A percentile compares a stretch with the other conserved stretches of the same genome.
Conservation (phyloP, 2,329 filamentous ascomycete genomes). For the Incumbomyces lentus region DNA sequence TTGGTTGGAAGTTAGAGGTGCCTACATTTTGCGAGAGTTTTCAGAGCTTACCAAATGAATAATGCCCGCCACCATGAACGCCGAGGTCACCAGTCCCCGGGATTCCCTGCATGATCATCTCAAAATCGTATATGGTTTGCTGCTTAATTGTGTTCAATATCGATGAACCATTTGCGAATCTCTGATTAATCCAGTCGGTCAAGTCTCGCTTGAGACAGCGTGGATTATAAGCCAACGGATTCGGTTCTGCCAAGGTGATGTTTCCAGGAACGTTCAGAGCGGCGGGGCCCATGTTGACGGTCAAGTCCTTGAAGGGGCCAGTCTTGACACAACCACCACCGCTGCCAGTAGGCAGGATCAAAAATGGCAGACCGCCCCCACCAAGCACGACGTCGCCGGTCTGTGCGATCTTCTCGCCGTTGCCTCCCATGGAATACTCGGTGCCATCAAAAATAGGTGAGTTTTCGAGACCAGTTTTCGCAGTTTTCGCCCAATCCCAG, state of each 20-base stretch:
- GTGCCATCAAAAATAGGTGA: slow-evolving; percentile 44
- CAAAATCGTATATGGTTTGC: slow-evolving; percentile 26
- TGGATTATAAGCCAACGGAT: slow-evolving; percentile 21
- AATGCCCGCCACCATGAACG: slow-evolving; percentile 40
- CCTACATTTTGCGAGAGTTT: slow-evolving; percentile 22
- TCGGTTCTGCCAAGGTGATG: slow-evolving; percentile 12
- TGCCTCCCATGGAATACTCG: slow-evolving; percentile 35
- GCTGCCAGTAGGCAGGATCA: slow-evolving; percentile 27
- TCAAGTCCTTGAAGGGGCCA: slow-evolving; percentile 30
- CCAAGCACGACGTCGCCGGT: slow-evolving; percentile 17
- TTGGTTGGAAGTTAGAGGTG: slow-evolving; percentile 24
- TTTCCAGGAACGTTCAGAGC: slow-evolving; percentile 13
- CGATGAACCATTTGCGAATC: slow-evolving; percentile 16
- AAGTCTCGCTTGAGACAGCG: slow-evolving; percentile 21
- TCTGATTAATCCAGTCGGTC: slow-evolving; percentile 15
- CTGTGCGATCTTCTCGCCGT: slow-evolving; percentile 29
- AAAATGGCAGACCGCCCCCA: slow-evolving; percentile 10
- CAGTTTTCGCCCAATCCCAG: slow-evolving; percentile 38
- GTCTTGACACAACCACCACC: slow-evolving; percentile 29
- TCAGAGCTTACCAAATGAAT: slow-evolving; percentile 31
- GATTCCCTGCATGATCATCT: slow-evolving; percentile 31
- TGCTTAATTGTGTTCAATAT: slow-evolving; percentile 13
- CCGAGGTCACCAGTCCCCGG: slow-evolving; percentile 26
- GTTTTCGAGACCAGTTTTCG: slow-evolving; percentile 25
- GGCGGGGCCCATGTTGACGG: slow-evolving; percentile 25